Percentiles rank a stretch among this genome's conserved stretches.
Evolutionary conservation across 2,329 filamentous ascomycete genomes (phyloP).

Genomic region (Cladorrhinum sp.): DNA sequence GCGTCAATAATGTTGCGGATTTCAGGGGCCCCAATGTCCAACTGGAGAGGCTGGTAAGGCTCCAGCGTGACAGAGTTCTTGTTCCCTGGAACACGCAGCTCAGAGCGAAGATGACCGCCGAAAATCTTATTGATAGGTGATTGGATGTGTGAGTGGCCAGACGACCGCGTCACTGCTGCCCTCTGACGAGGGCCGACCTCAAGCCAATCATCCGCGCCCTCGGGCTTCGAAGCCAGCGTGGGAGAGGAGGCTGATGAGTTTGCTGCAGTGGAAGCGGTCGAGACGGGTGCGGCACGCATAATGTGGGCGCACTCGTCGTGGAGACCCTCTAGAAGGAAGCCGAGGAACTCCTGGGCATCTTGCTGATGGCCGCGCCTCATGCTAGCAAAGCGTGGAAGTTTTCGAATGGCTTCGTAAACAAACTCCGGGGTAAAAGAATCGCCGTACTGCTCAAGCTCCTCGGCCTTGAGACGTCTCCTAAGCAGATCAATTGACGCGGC

Average conservation of each 20-base stretch:
- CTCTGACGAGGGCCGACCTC: conserved; percentile 94
- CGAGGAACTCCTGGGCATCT: conserved; percentile 95
- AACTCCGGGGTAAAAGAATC: conserved; percentile 91
- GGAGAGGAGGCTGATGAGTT: conserved; percentile 45
- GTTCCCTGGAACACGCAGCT: conserved; percentile 79
- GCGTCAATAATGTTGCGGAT: conserved; percentile 92
- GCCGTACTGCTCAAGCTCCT: conserved; percentile 85
- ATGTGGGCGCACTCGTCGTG: conserved; percentile 87
- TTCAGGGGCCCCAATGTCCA: conserved; percentile 86
- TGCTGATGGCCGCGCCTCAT: conserved; percentile 98
- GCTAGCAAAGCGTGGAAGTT: conserved; percentile 80
- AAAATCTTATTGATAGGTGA: conserved; percentile 95
- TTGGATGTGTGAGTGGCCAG: conserved; percentile 67
- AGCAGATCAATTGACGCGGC: conserved; percentile 71
- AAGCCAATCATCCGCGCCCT: conserved; percentile 69
- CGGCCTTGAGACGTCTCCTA: conserved; percentile 69
- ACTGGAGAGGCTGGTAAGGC: conserved; percentile 88
- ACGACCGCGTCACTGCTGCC: conserved; percentile 78
- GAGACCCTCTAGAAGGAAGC: conserved; percentile 85
- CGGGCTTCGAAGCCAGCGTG: conserved; percentile 30
- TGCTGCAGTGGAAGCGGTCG: conserved; percentile 33
- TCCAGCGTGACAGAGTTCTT: conserved; percentile 91
- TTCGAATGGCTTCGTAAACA: conserved; percentile 88
- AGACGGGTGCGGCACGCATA: conserved; percentile 53
- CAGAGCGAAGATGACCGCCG: conserved; percentile 84